These are phyloP conservation scores for Medicago lupulina DNA, from an alignment of 306 rosid species.

Conservation along the genomic window DNA sequence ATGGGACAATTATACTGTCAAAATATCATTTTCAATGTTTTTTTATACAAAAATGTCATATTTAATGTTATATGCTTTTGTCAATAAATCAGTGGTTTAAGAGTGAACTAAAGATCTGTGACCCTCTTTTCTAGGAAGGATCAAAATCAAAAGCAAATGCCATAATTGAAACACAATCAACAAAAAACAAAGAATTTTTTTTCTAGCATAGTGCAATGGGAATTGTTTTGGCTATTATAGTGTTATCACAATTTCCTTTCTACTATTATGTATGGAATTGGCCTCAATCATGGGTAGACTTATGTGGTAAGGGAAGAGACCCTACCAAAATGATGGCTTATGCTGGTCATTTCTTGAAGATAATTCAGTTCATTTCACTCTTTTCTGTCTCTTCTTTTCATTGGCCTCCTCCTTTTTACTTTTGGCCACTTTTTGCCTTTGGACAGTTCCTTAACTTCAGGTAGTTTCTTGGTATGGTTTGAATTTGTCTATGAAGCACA, in stretches of 20 bases:
- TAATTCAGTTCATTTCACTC: slow-evolving; percentile 72
- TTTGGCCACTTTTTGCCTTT: slow-evolving; percentile 80
- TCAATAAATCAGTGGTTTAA: neutral
- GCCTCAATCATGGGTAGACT: slow-evolving; percentile 79
- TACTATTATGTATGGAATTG: slow-evolving; percentile 70
- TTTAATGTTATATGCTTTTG: neutral
- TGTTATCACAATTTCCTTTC: slow-evolving; percentile 74
- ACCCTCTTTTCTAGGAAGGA: neutral
- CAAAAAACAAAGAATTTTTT: neutral
- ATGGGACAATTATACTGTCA: neutral
- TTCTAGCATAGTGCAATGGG: slow-evolving; percentile 42
- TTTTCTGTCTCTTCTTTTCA: slow-evolving; percentile 69
- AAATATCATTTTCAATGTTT: neutral
- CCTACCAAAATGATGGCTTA: slow-evolving; percentile 80
- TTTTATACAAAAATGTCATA: neutral
- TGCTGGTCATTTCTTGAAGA: slow-evolving; percentile 66
- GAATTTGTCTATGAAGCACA: neutral
- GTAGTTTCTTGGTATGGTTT: slow-evolving; percentile 34
- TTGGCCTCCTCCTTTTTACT: slow-evolving; percentile 83
- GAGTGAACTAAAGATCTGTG: neutral
- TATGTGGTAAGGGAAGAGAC: slow-evolving; percentile 76
- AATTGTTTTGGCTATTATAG: slow-evolving; percentile 58
- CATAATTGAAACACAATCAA: neutral
- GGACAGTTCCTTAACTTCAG: slow-evolving; percentile 91
- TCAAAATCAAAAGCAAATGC: neutral